phyloP scores from a whole-genome alignment of 306 rosid species.

The Dicorynia guianensis region DNA sequence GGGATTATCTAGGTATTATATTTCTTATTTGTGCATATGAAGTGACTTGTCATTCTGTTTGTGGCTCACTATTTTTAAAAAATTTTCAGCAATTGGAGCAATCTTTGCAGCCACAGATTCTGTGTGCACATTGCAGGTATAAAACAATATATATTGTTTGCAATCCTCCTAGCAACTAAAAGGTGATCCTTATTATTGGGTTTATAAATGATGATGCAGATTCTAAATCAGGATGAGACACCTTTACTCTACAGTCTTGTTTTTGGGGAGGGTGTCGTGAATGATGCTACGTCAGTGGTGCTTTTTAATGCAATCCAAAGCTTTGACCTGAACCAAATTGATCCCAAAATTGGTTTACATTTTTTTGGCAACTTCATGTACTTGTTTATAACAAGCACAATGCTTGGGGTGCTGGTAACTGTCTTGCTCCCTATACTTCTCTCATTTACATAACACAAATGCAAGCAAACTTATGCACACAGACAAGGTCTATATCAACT shows the following conservation, averaged over 20 bases:
- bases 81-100: conserved; percentile 85
- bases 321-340: conserved; percentile 78
- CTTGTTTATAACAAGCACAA: conserved; percentile 76
- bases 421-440: conserved; percentile 33
- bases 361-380: conserved; percentile 83
- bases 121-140: conserved; percentile 98
- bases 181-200: conserved; percentile 37
- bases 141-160: conserved; percentile 29
- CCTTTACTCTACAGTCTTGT: conserved; percentile 98
- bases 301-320: conserved; percentile 95
- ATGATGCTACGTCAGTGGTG: conserved; percentile 98
- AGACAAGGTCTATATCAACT: not conserved
- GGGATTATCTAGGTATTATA: conserved; percentile 76
- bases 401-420: conserved; percentile 85
- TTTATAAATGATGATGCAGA: conserved; percentile 63
- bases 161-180: conserved; percentile 34
- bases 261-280: conserved; percentile 98
- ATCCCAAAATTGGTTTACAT: conserved; percentile 61
- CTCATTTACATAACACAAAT: not conserved
- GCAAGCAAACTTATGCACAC: not conserved
- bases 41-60: conserved; percentile 30
- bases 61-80: conserved; percentile 29
- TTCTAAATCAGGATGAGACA: conserved; percentile 94
- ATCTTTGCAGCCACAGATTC: conserved; percentile 99
- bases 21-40: conserved; percentile 21